These are phyloP conservation scores for Citrus australasica DNA, from an alignment of 345 rosid species.

Conservation along the genomic window DNA sequence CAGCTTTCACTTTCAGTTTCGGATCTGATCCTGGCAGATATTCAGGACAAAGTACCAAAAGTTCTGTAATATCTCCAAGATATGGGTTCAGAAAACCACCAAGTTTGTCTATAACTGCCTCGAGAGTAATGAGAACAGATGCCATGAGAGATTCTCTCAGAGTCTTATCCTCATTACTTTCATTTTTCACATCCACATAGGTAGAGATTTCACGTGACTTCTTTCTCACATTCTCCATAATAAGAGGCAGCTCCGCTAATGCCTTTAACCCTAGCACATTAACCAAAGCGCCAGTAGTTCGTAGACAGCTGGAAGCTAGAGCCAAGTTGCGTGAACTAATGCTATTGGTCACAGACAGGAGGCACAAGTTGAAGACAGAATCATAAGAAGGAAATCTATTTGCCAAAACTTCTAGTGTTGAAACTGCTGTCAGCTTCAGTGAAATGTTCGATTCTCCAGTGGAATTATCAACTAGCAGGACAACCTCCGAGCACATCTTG, in stretches of 20 bases:
- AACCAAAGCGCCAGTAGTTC: slow-evolving; percentile 66
- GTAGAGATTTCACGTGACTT: slow-evolving; percentile 34
- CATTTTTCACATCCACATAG: slow-evolving; percentile 16
- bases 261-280: slow-evolving; percentile 89
- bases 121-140: slow-evolving; percentile 72
- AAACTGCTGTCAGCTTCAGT: slow-evolving; percentile 63
- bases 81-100: slow-evolving; percentile 91
- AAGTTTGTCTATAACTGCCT: slow-evolving; percentile 82
- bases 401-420: slow-evolving; percentile 75
- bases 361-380: slow-evolving; percentile 68
- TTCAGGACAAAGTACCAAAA: slow-evolving; percentile 63
- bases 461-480: slow-evolving; percentile 51
- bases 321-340: slow-evolving; percentile 54
- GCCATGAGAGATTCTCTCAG: slow-evolving; percentile 41
- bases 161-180: slow-evolving; percentile 21
- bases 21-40: slow-evolving; percentile 48
- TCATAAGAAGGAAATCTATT: slow-evolving; percentile 57
- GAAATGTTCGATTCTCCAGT: slow-evolving; percentile 47
- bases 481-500: slow-evolving; percentile 63
- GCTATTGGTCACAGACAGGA: slow-evolving; percentile 55
- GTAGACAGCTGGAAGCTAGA: slow-evolving; percentile 75
- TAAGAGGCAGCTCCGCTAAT: slow-evolving; percentile 60
- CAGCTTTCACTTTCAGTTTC: slow-evolving; percentile 71
- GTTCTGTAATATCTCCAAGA: slow-evolving; percentile 62
- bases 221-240: slow-evolving; percentile 63